These are phyloP conservation scores for Colletotrichum kahawae DNA, from an alignment of 2,329 filamentous ascomycete species.

Conservation along the genomic window DNA sequence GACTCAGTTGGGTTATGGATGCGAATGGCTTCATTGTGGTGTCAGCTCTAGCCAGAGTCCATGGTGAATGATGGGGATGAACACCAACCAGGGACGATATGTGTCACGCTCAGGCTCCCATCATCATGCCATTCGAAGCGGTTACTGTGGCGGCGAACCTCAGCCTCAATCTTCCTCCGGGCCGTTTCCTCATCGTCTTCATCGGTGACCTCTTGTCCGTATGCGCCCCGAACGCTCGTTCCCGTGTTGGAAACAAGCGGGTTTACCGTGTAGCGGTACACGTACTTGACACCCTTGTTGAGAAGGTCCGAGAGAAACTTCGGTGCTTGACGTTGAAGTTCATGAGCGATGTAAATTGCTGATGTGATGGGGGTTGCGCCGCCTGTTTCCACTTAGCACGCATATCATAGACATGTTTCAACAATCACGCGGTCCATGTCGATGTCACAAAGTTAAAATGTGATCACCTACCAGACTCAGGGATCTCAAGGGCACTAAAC, in stretches of 20 bases:
- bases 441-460: background rate
- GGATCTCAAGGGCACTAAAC: slow-evolving; percentile 29
- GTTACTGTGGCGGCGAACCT: slow-evolving; percentile 37
- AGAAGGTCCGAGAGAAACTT: slow-evolving; percentile 32
- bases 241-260: slow-evolving; percentile 34
- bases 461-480: slow-evolving; percentile 31
- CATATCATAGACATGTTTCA: background rate
- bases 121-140: slow-evolving; percentile 38
- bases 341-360: slow-evolving; percentile 30
- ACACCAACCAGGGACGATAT: slow-evolving; percentile 32
- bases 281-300: slow-evolving; percentile 33
- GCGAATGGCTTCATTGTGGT: slow-evolving; percentile 26
- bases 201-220: slow-evolving; percentile 31
- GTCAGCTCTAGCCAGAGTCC: background rate
- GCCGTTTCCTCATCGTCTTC: slow-evolving; percentile 28
- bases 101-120: slow-evolving; percentile 37
- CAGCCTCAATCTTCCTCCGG: slow-evolving; percentile 32
- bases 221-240: slow-evolving; percentile 34
- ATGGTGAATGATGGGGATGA: background rate
- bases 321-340: slow-evolving; percentile 30
- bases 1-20: slow-evolving; percentile 30
- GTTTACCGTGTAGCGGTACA: slow-evolving; percentile 32
- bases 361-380: slow-evolving; percentile 40
- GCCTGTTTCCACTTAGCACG: slow-evolving; percentile 21
- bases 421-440: too few species aligned